Evolutionary conservation across 345 rosid genomes (phyloP), one percentile per base, ranked within the genome.

Genomic region (Punica granatum): DNA sequence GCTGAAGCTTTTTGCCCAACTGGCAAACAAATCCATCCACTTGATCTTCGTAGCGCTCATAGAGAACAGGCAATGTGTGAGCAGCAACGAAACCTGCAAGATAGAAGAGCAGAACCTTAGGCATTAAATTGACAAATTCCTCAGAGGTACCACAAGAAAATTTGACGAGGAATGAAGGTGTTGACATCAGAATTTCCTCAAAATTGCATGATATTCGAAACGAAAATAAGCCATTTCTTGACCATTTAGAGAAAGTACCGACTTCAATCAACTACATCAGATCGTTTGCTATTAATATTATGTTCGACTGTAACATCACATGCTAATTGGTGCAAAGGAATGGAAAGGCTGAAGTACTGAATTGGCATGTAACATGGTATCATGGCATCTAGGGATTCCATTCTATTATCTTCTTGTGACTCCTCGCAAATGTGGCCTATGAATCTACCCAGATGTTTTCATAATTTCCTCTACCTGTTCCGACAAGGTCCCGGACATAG

Each of bases 11-110:
- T 34, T 74, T 78, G 1, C 90, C 51, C 65, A 86, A 23, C 63
- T 75, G 76, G 81, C 71, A 72, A 41, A 80, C 64, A 15, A 95
- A 83, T 66, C 76, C 80, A 67, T 95, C 99, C 0, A 95, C 85
- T 75, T 86, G 74, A 37, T 92, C 84, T 72, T 95, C 98, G 19
- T 95, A 77, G 74, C 74, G 85, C 82, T 95, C 98, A 2, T 95
- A 92, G 26, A 95, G 79, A 56, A 88, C 91, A 5, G 99, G 99
- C 80, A 95, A 41, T 59, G 98, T 88, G 68, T 95, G 98, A 23
- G 96, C 98, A 9, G 84, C 98, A 58, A 92, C 88, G 66, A 95
- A 90, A 69, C 98, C 99, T 95, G 70, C 11, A 18, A 30, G 61
- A 28, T 26, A 18, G 61, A 56, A 56, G 4, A 56, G 6, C 61